Evolutionary conservation across 2,329 filamentous ascomycete genomes (phyloP), one percentile per base, ranked within the genome.

Genomic region (Zymoseptoria crescenta): DNA sequence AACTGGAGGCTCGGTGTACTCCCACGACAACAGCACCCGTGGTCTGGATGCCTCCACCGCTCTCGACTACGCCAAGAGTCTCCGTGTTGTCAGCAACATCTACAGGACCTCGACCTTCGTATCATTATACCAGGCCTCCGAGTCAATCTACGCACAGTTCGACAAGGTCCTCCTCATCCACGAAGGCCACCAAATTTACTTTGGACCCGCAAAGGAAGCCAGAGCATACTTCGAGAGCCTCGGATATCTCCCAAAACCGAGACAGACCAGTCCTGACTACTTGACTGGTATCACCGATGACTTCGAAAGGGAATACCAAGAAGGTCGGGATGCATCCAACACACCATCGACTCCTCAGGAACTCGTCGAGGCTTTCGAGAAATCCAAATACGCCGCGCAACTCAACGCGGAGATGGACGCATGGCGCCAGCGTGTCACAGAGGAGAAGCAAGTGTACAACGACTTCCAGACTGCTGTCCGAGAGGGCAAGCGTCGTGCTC

Each of bases 111-210:
- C 88, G 1, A 94, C 90, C 0, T 92, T 94, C 61, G 89, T 95
- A 1, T 91, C 90, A 0, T 78, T 96, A 0, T 96, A 95, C 72
- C 90, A 95, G 70, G 89, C 89, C 0, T 91, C 87, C 0, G 88
- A 94, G 74, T 91, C 85, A 52, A 69, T 90, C 85, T 52, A 91
- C 88, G 62, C 89, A 87, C 58, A 89, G 90, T 71, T 93, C 62
- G 89, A 95, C 77, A 94, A 93, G 73, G 89, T 94, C 10, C 77
- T 95, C 68, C 87, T 92, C 41, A 88, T 94, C 57, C 87, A 92
- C 62, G 81, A 83, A 49, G 89, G 89, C 1, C 83, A 81, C 28
- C 86, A 91, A 70, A 87, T 89, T 35, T 94, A 85, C 75, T 91
- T 89, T 60, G 89, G 89, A 0, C 86, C 86, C 0, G 76, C 83